A percentile compares a stretch with the other conserved stretches of the same genome.
Evolutionary conservation across 2,329 filamentous ascomycete genomes (phyloP).

Genomic region (Zalaria sp.): DNA sequence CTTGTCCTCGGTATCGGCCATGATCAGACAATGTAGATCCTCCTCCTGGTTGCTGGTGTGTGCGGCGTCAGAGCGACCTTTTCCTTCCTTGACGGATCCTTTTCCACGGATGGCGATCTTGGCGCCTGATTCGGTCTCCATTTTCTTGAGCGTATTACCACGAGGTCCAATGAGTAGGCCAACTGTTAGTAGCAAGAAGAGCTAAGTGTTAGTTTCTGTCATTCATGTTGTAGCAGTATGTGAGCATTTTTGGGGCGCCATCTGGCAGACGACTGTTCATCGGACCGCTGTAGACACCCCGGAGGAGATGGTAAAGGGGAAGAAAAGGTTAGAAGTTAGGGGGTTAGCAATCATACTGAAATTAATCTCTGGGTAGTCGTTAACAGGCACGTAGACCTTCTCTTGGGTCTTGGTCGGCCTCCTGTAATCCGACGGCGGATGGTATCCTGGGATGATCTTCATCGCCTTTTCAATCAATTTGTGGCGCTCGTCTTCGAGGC

Average conservation of each 20-base stretch:
- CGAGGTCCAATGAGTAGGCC: constrained; percentile 99
- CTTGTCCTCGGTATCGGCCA: constrained; percentile 99
- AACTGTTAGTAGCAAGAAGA: constrained; percentile 74
- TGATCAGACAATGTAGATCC: constrained; percentile 96
- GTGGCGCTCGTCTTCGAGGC: constrained; percentile 95
- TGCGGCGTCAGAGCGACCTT: constrained; percentile 94
- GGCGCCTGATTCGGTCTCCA: constrained; percentile 92
- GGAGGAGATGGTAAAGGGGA: constrained; percentile 20
- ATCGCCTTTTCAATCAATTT: constrained; percentile 98
- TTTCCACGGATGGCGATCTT: constrained; percentile 99
- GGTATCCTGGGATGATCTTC: constrained; percentile 99
- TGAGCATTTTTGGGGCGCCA: too few relatives aligned
- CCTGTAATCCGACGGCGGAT: constrained; percentile 95
- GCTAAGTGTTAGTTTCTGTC: constrained; percentile 74
- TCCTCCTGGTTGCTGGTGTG: constrained; percentile 99
- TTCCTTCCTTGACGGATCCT: constrained; percentile 98
- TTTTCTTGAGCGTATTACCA: constrained; percentile 99
- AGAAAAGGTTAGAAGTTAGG: constrained; percentile 29
- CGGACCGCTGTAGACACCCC: constrained; percentile 2
- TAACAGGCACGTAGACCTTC: constrained; percentile 99
- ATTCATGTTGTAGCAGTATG: neutral
- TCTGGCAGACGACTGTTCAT: constrained; percentile 1
- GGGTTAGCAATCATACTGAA: constrained; percentile 99
- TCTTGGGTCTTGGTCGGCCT: constrained; percentile 99
- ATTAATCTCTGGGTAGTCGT: constrained; percentile 99